Evolutionary conservation across 1,284 basidiomycete genomes (phyloP).

Genomic region (Laetiporus sulphureus): DNA sequence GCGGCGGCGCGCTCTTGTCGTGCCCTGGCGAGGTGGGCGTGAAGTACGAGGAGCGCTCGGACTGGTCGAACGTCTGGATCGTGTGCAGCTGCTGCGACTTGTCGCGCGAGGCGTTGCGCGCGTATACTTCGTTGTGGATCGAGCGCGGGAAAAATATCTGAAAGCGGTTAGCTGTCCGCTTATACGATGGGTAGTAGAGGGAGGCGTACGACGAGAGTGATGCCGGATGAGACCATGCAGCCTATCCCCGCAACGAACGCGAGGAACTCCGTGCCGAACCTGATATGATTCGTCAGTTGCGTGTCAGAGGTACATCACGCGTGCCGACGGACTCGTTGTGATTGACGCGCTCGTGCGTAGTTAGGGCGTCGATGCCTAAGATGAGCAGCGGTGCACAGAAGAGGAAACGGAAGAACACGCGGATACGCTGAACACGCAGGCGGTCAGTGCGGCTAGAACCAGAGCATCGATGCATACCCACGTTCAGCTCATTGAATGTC

Average conservation of each 20-base stretch:
- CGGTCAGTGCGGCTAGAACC: not conserved
- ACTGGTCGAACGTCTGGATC: constrained; percentile 13
- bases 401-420: constrained; percentile 62
- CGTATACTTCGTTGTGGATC: constrained; percentile 43
- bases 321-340: constrained; percentile 41
- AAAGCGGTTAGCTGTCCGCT: not conserved
- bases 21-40: constrained; percentile 4
- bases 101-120: constrained; percentile 17
- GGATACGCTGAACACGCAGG: constrained; percentile 47
- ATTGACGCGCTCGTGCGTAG: constrained; percentile 56
- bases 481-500: constrained; percentile 75
- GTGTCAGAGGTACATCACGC: not conserved
- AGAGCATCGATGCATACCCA: constrained; percentile 28
- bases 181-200: not conserved
- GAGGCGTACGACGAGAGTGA: constrained; percentile 62
- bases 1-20: constrained; percentile 1
- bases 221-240: constrained; percentile 55
- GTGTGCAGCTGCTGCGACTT: constrained; percentile 13
- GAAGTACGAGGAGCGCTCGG: constrained; percentile 10
- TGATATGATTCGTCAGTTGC: not conserved
- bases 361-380: constrained; percentile 60
- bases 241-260: constrained; percentile 54
- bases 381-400: constrained; percentile 58
- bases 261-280: constrained; percentile 47
- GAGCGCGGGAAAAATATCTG: constrained; percentile 78